phyloP scores from a whole-genome alignment of 139 green algal species.

The Chlorella sorokiniana region DNA sequence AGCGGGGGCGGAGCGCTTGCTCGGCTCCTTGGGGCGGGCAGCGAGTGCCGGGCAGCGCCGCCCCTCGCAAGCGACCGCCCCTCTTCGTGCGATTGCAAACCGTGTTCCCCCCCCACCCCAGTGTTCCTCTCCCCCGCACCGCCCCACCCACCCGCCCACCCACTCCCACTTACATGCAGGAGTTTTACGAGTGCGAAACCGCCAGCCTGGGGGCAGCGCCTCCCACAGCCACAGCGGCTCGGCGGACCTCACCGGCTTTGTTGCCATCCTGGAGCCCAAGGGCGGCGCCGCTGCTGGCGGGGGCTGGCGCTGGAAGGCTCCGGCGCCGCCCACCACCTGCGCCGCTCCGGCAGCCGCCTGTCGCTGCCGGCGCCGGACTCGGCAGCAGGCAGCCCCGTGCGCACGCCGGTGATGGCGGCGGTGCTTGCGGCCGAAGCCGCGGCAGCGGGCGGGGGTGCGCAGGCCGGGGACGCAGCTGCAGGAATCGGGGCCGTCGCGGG shows the following conservation, averaged over 20 bases:
- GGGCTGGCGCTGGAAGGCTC: not conserved
- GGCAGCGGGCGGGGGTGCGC: not conserved
- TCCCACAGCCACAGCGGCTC: constrained; percentile 18
- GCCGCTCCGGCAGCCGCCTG: constrained; percentile 6
- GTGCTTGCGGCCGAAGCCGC: not conserved
- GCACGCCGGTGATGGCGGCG: constrained; percentile 1
- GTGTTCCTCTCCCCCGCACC: not conserved
- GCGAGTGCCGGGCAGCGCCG: too few species aligned
- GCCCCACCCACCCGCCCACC: not conserved
- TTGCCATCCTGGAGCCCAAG: not conserved
- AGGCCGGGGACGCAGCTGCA: not conserved
- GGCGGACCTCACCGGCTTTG: constrained; percentile 27
- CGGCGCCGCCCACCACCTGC: not conserved
- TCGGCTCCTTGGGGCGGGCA: too few species aligned
- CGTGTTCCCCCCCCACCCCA: too few species aligned
- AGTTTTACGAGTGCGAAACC: constrained; percentile 53
- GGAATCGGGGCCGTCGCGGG: not conserved
- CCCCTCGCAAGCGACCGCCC: too few species aligned
- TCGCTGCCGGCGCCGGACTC: constrained; percentile 21
- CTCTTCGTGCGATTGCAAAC: too few species aligned
- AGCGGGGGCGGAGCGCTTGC: too few species aligned
- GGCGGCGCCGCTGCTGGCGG: not conserved
- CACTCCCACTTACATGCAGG: constrained; percentile 8
- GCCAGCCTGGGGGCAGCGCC: not conserved
- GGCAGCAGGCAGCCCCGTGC: not conserved